Evolutionary conservation across 2,329 filamentous ascomycete species (phyloP), one percentile per base, ranked within the genome.

Genomic region (Neopestalotiopsis clavispora): DNA sequence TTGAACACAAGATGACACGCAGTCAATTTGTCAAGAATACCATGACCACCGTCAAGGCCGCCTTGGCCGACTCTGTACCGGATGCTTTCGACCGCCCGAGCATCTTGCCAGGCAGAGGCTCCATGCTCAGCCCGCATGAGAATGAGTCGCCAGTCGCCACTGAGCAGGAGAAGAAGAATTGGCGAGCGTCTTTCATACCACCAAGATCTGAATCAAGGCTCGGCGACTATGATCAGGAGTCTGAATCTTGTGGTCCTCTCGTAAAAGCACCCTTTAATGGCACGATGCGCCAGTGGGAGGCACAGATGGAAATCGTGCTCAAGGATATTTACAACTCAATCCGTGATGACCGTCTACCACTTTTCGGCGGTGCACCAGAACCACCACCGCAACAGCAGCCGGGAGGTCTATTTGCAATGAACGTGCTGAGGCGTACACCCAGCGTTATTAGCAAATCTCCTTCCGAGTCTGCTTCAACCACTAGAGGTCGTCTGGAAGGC

Each of bases 1-100:
- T 98, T 74, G 94, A 97, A 71, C 90, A 93, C 75, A 97, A 97
- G 83, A 99, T 99, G 96, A 98, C 95, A 1, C 90, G 93, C 68
- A 91, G 87, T 71, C 95, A 98, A 76, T 99, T 98, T 76, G 89
- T 99, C 77, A 97, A 97, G 81, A 99, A 99, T 78, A 98, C 96
- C 4, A 91, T 98, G 85, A 92, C 93, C 0, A 97, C 95, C 0
- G 93, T 99, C 71, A 90, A 89, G 69, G 90, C 94, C 63, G 91
- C 93, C 13, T 87, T 94, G 10, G 84, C 87, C 52, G 94, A 97
- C 74, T 89, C 91, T n/a, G 89, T 86, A 0, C 89, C 92, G 1
- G 87, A 90, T 70, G 87, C 86, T 1, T 92, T 92, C 71, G 87
- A 91, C 42, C 84, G 87, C 3, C 82, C 87, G 4, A 87, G 85